Base-by-base conservation (phyloP, 192 early-diverging fungal species). In the Phlyctochytrium bullatum region DNA sequence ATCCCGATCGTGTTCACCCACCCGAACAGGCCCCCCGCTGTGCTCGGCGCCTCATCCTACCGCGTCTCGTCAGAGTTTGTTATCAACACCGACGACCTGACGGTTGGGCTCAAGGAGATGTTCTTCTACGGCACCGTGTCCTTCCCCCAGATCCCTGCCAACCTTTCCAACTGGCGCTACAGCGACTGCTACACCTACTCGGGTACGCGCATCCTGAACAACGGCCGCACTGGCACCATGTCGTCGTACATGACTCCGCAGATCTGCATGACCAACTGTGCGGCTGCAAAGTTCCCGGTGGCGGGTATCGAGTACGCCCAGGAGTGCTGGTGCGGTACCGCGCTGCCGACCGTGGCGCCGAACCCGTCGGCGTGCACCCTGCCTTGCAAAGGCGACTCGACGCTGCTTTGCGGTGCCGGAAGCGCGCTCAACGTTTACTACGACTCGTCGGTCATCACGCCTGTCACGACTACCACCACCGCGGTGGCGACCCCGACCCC, bases 261-360 rank as follows among this genome's bases (percentile, higher is more conserved):
- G 20, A 20, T 47, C 40, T 47, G 40, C 20, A 47, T 47, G 10
- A 20, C 40, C 20, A 20, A 20, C 20, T 47, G 40, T 20, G 20
- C 6, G 6, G 40, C 40, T 47, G 40, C 40, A 14, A 20, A 20
- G 40, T 47, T 14, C 40, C 10, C 40, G 10, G 40, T 47, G 40
- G 40, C 10, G 6, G 40, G 40, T 20, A 47, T 57, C 27, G 54
- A 57, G 54, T 57, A 57, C 27, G 54, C 12, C 4, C 6, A 14
- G 20, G 54, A 57, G 27, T 57, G 54, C 54, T 57, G 54, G 54
- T 57, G 54, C 27, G 54, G 27, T 10, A 57, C 12, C 27, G 6
- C 10, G 54, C 27, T 57, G 6, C 40, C 40, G 6, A 20, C 10
- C 6, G 6, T 47, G 40, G 40, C 10, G 20, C 20, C 20, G 40